Base-by-base conservation (phyloP, 192 early-diverging fungal genomes). In the Chytriomyces hyalinus region DNA sequence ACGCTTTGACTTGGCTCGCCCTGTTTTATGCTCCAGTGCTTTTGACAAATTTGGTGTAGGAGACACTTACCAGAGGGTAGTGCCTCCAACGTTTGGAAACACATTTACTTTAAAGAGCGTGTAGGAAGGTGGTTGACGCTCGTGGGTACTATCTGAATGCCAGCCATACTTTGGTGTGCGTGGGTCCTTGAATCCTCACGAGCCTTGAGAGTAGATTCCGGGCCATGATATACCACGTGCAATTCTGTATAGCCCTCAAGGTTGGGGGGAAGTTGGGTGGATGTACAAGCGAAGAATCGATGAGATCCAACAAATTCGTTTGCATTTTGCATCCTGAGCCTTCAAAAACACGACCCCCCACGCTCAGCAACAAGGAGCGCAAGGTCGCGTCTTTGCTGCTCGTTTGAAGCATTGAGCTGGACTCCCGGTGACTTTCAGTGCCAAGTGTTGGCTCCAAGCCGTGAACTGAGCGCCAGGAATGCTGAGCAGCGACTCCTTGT, bases 321-420 rank as follows among this genome's bases (percentile, higher is more conserved):
- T 24, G 77, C 66, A 26, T 81, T 26, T 82, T 36, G 91, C 65
- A 51, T 90, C 87, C 78, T 92, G 91, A 53, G 90, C 85, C 7
- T 90, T 79, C 79, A 92, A 89, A 66, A 89, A 91, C 11, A 92
- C 90, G 17, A 92, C 90, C 90, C 22, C 22, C 90, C 90, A 50
- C 91, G 84, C 66, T 92, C 84, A 24, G 90, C 81, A 59, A 90
- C 84, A 24, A 92, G 71, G 17, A 87, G 80, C 8, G 88, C 89
- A 20, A 92, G 81, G 63, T 91, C 88, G 47, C 90, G 85, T 51
- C 85, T 72, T 64, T 92, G 89, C 76, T 90, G 84, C 6, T 87
- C 88, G 26, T 82, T 88, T 73, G 92, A 77, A 59, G 89, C 4
- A 5, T 45, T 45, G 17, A 70, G 26, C 43, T 89, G 87, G 45